phyloP scores from a whole-genome alignment of 805 yeast genomes.

The Jamesozyma gamospora region DNA sequence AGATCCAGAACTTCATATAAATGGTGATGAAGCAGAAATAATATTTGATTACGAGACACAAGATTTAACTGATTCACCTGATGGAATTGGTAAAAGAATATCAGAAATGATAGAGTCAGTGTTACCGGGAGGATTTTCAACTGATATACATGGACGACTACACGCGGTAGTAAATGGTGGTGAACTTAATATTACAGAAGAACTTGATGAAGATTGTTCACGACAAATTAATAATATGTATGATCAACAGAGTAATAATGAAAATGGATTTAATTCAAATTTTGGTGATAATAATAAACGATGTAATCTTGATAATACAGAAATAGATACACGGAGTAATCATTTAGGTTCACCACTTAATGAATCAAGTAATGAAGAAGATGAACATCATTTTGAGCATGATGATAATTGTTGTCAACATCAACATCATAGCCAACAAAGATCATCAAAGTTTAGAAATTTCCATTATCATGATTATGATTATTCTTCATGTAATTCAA shows the following conservation, averaged over 20 bases:
- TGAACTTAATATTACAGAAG: slow-evolving; percentile 18
- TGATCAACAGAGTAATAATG: not conserved
- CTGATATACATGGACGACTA: slow-evolving; percentile 18
- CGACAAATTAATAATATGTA: slow-evolving; percentile 1
- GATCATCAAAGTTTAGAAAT: slow-evolving; percentile 7
- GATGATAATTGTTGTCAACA: slow-evolving; percentile 9
- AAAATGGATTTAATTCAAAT: not conserved
- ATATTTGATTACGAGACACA: slow-evolving; percentile 26
- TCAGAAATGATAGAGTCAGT: slow-evolving; percentile 25
- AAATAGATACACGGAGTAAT: not conserved
- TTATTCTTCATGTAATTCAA: slow-evolving; percentile 2
- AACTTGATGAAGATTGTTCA: slow-evolving; percentile 1
- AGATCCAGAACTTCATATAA: slow-evolving; percentile 21
- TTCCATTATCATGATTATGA: slow-evolving; percentile 14
- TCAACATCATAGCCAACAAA: slow-evolving; percentile 1
- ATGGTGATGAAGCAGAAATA: slow-evolving; percentile 23
- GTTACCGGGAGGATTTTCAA: slow-evolving; percentile 21
- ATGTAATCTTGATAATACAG: too few species aligned
- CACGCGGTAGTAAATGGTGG: slow-evolving; percentile 22
- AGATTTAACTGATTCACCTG: slow-evolving; percentile 18
- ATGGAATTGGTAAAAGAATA: slow-evolving; percentile 20
- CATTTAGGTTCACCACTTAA: not conserved
- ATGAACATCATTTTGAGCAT: slow-evolving; percentile 3
- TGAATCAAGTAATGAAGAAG: not conserved
- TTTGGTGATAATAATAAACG: too few species aligned